A percentile compares a stretch with the other conserved stretches of the same genome.
These are phyloP conservation scores for Physcia stellaris DNA, from an alignment of 495 filamentous ascomycete genomes.

Conservation along the genomic window DNA sequence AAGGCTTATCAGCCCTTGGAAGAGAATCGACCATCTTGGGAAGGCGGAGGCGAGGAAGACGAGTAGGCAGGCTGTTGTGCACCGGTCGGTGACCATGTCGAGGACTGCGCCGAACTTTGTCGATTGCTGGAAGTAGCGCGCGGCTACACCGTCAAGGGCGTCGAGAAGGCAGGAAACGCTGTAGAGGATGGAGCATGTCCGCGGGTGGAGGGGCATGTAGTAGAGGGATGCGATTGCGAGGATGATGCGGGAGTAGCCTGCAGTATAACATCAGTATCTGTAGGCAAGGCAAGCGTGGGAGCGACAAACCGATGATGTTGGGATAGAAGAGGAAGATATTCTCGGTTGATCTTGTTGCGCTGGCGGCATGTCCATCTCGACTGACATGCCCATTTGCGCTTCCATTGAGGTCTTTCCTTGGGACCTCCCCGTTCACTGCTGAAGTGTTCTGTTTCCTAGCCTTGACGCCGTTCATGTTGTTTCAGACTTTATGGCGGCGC, in stretches of 20 bases:
- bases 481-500: neutral
- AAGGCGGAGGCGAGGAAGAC: constrained; percentile 88
- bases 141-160: constrained; percentile 83
- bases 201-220: constrained; percentile 95
- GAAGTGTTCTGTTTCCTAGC: constrained; percentile 3
- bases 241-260: constrained; percentile 80
- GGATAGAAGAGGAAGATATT: constrained; percentile 95
- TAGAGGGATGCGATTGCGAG: constrained; percentile 86
- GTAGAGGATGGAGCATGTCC: constrained; percentile 86
- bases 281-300: neutral
- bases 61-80: constrained; percentile 85
- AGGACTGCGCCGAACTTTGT: constrained; percentile 91
- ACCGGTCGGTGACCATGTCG: constrained; percentile 95
- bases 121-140: constrained; percentile 75
- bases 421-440: constrained; percentile 9
- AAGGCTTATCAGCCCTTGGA: constrained; percentile 82
- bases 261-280: neutral
- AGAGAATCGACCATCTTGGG: constrained; percentile 81
- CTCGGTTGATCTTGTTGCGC: constrained; percentile 36
- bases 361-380: neutral
- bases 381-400: constrained; percentile 2
- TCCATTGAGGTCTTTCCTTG: constrained; percentile 2
- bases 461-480: constrained; percentile 4
- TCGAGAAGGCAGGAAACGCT: constrained; percentile 86
- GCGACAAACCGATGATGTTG: constrained; percentile 68